Evolutionary conservation across 2,329 filamentous ascomycete species (phyloP), one percentile per base, ranked within the genome.

Genomic region (Pestalotiopsis fici): DNA sequence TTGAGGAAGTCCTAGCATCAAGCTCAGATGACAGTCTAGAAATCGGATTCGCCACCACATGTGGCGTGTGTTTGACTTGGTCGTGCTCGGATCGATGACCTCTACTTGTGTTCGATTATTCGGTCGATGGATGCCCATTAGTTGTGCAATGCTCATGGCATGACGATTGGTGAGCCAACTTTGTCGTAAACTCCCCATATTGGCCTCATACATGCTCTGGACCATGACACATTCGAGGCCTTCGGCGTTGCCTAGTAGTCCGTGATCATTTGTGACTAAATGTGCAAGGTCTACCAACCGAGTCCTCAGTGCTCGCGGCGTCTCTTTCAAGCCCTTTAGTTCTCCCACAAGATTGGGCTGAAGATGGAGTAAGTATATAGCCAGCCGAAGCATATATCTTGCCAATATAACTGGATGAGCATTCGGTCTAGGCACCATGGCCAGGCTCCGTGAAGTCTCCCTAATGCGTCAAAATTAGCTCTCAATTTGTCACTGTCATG

Each of bases 181-280:
- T 0, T 79, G 77, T 0, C 83, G 80, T 2, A 86, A 75, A 31
- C 83, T 80, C 1, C 86, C 86, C 0, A 74, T 73, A 31, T 86
- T 86, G 31, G 81, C 81, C 6, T 83, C 76, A 69, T 82, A 85
- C 25, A 85, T 75, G 13, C 78, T 78, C 68, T 86, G 81, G 0
- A 87, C 76, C 69, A 86, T 78, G n/a, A 88, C 69, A 64, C 83
- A 85, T 67, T 87, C 83, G 5, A 87, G 72, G 0, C 84, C 83
- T 64, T 87, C 84, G 1, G 86, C 50, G 0, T 80, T 82, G 27
- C 74, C 76, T 0, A 83, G 71, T 0, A 88, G 72, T 2, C 82
- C 80, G 63, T 87, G 82, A 28, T 86, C 81, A 15, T 77, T 78
- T 0, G 82, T 84, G 1, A 88, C 80, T 7, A 79, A 69, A 4